Evolutionary conservation across 768 basidiomycete genomes (phyloP), one percentile per base, ranked within the genome.

Genomic region (Tricholomella constricta): DNA sequence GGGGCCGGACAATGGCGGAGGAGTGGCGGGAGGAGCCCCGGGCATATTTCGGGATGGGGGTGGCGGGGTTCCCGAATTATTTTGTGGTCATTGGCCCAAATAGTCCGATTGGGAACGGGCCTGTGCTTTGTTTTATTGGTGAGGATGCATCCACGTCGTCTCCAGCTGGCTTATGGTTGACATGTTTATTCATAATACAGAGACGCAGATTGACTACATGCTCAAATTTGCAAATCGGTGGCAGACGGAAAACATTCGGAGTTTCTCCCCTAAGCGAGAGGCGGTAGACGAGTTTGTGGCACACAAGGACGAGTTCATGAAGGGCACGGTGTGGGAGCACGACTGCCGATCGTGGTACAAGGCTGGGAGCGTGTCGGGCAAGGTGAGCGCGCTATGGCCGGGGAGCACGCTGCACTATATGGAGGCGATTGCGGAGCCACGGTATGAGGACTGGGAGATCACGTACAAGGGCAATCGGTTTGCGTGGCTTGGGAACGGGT

Each of bases 271-370:
- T 1, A 73, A 70, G 47, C 31, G 46, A 5, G 71, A 73, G 25
- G 72, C 70, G 7, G 63, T 70, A 2, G 61, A 68, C 6, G 72
- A 73, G 29, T 72, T 71, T 36, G 56, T 66, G 37, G 64, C 57
- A 7, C 58, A 65, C 57, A 69, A 66, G 29, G 65, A 72, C 46
- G 51, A 59, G 10, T 72, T 67, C 55, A 73, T 72, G 70, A 65
- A 68, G 45, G 46, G 57, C 4, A 70, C 68, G 4, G 70, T 71
- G 3, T 73, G 69, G 71, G 56, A 57, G 12, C 48, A 63, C 11
- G 59, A 65, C 3, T 72, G 72, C 43, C 53, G 62, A 3, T 70
- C 70, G 1, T 73, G 72, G 71, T 73, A 73, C 58, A 72, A 71
- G 57, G 61, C 58, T 19, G 60, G 60, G 45, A 60, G 58, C 19